Base-by-base conservation (phyloP, 306 rosid species). In the Abrus pulchellus region DNA sequence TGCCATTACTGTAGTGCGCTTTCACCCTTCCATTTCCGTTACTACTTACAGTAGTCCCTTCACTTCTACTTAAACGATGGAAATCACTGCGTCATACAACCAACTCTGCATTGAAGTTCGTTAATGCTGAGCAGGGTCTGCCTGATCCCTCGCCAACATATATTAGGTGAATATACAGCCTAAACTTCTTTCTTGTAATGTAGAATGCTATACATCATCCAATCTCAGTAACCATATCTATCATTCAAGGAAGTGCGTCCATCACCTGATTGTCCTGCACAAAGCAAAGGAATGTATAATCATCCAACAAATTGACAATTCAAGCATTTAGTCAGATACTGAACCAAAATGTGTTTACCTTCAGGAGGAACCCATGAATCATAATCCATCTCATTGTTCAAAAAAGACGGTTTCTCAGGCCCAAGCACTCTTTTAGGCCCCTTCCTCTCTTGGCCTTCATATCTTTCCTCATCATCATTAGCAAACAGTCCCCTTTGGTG, bases 261-360 rank as follows among this genome's bases (percentile, higher is more conserved):
- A 75, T 95, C 98, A 2, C 97, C 99, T 6, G 99, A 88, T 93
- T 95, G 98, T 41, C 99, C 99, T 95, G 97, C 88, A 81, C 44
- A 59, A 55, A 80, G 63, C 59, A 75, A 75, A 33, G 43, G 69
- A 80, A 56, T 56, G 50, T 41, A 76, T 30, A 68, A 56, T 48
- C 12, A 83, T 29, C 59, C 67, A 7, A 76, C 5, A 62, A 40
- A 54, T 63, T 55, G 72, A 20, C 34, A 52, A 71, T 64, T 56
- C 60, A 72, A 75, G 8, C 68, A 14, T 20, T 52, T 2, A 68
- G 20, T 14, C 45, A 14, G 64, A 20, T 48, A 14, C 34, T 48
- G 74, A 81, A 84, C 55, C 67, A 61, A 67, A 65, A 28, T 47
- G n/a, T 43, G 78, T 82, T 56, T 82, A 91, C 99, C 99, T 90